Conservation (phyloP, 345 rosid genomes). For the Theobroma cacao region DNA sequence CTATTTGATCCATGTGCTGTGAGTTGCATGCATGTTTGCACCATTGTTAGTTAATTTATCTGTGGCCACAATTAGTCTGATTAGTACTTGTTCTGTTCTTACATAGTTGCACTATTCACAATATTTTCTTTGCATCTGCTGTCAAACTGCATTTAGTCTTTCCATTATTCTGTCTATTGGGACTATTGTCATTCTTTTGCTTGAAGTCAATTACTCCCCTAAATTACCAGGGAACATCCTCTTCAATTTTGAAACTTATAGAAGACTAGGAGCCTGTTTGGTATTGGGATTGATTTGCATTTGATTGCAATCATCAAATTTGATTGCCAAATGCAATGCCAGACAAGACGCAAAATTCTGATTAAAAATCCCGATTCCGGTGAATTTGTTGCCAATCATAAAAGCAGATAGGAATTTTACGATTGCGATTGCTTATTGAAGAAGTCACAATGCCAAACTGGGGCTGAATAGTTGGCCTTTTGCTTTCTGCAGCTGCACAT, state of each 20-base stretch:
- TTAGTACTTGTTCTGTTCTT: not conserved
- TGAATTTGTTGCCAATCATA: too few relatives aligned
- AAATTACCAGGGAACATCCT: not conserved
- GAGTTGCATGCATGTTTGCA: conserved; percentile 5
- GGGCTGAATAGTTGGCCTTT: not conserved
- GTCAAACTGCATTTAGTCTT: not conserved
- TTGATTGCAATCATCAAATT: too few relatives aligned
- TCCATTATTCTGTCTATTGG: not conserved
- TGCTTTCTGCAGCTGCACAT: not conserved
- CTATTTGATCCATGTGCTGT: not conserved
- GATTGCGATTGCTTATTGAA: too few relatives aligned
- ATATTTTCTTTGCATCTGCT: not conserved
- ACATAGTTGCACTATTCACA: not conserved
- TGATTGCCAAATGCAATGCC: too few relatives aligned
- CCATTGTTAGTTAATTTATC: not conserved
- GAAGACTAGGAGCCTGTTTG: too few relatives aligned
- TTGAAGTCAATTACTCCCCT: not conserved
- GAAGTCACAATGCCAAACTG: too few relatives aligned
- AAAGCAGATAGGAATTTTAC: too few relatives aligned
- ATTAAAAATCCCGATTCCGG: too few relatives aligned
- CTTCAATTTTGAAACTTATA: not conserved
- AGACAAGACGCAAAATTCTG: too few relatives aligned
- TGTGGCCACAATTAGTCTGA: not conserved
- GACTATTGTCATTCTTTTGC: not conserved
- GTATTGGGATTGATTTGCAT: too few relatives aligned